Conservation (phyloP, 2,329 filamentous ascomycete species). For the Xylaria sp. region DNA sequence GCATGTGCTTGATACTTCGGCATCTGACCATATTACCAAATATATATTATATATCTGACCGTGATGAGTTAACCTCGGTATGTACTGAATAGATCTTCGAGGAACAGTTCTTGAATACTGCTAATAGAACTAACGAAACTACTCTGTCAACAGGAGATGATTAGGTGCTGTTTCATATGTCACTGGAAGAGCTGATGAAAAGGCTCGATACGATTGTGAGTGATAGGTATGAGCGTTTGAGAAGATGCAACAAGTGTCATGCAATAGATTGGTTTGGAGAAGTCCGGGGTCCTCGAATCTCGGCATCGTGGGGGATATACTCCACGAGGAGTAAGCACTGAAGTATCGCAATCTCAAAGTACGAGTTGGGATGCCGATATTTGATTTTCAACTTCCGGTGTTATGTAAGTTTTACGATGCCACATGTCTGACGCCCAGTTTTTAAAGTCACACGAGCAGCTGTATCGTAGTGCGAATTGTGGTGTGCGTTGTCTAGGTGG, state of each 20-base stretch:
- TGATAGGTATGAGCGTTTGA: neutral
- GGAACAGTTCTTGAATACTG: neutral
- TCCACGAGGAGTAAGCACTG: constrained; percentile 1
- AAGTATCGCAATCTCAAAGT: constrained; percentile 3
- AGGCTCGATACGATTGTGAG: neutral
- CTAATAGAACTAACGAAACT: no score
- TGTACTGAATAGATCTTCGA: neutral
- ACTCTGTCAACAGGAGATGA: no score
- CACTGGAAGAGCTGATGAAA: neutral
- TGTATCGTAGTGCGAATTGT: neutral
- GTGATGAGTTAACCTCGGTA: neutral
- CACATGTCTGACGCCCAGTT: neutral
- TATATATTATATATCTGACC: neutral
- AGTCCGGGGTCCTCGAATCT: constrained; percentile 1
- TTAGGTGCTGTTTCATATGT: neutral
- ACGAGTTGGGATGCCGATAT: neutral
- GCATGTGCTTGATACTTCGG: neutral
- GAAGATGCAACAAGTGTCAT: neutral
- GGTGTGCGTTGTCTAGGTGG: constrained; percentile 5
- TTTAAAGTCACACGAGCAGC: constrained; percentile 22
- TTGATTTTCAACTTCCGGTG: constrained; percentile 2
- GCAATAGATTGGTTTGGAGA: constrained; percentile 5
- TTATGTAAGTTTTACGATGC: constrained; percentile 34
- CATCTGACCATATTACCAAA: neutral
- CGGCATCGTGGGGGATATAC: neutral